Base-by-base conservation (phyloP, 768 basidiomycete genomes). In the Suillus luteus region DNA sequence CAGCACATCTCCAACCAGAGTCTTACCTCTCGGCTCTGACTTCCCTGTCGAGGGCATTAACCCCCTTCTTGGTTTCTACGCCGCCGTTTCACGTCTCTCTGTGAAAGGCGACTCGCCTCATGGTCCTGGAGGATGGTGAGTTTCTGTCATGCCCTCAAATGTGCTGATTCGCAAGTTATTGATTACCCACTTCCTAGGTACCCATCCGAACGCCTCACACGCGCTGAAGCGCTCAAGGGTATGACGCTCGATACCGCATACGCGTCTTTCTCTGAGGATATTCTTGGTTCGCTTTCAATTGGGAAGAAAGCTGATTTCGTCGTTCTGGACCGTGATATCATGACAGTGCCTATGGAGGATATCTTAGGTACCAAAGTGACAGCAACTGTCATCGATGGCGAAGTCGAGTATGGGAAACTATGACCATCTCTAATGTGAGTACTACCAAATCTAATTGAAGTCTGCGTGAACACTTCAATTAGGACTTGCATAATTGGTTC, bases 31-130 rank as follows among this genome's bases (percentile, higher is more conserved):
- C 1, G 96, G 96, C 2, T 93, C 94, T 3, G 96, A 98, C 74
- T 97, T 98, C 75, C 96, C 96, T 0, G 88, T 98, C 3, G 96
- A 98, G 75, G 84, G 86, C 11, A 89, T 96, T 60, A 93, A 96
- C 70, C 96, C 96, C 0, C 78, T 98, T 40, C 79, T 91, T 3
- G 93, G 93, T 0, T 96, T 97, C 76, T 94, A 95, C 68, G 95
- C 96, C 6, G 93, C 94, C 0, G 83, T 95, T 2, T 82, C 93
- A 1, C 84, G 96, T 15, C 79, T 93, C 6, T 82, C 84, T 27
- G 79, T 81, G 2, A 80, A 85, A 14, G 94, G 94, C 0, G 77
- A 79, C 19, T 95, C 92, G 24, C 96, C 96, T 0, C 92, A 96
- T 63, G 96, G 95, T 1, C 60, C 78, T 4, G 83, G 78, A 33